Evolutionary conservation across 163 green algal species (phyloP), one percentile per base, ranked within the genome.

Genomic region (Coccomyxa subellipsoidea): DNA sequence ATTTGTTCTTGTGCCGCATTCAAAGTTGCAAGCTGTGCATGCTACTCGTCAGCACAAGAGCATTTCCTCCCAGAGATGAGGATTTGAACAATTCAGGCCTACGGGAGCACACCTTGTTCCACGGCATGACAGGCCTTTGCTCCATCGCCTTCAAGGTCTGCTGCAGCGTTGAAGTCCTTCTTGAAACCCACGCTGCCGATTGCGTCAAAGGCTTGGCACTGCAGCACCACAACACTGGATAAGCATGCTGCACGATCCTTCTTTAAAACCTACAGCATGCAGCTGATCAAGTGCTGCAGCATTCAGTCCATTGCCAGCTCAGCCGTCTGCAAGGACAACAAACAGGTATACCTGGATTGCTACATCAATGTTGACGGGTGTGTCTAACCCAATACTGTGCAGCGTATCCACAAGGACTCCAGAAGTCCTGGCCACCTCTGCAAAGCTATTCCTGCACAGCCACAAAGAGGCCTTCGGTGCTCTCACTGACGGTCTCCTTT

Each of bases 261-360:
- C n/a, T n/a, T n/a, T n/a, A n/a, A n/a, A n/a, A n/a, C n/a, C n/a
- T n/a, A n/a, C n/a, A n/a, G n/a, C n/a, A n/a, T n/a, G n/a, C n/a
- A n/a, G n/a, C n/a, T n/a, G n/a, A n/a, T n/a, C n/a, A n/a, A n/a
- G n/a, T n/a, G n/a, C n/a, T n/a, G n/a, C n/a, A n/a, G n/a, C n/a
- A n/a, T n/a, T n/a, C n/a, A n/a, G n/a, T n/a, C n/a, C n/a, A n/a
- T n/a, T n/a, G n/a, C n/a, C n/a, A n/a, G n/a, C n/a, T n/a, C n/a
- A n/a, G n/a, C n/a, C n/a, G n/a, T 69, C 66, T 18, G 36, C 8
- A 27, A 90, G 76, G 4, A 73, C 35, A 2, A 31, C n/a, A 21
- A 88, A 29, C 38, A 91, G 34, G 23, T 80, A 80, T 23, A n/a
- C 66, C 66, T 73, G 66, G 8, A 73, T 25, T 32, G 72, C 72